These are phyloP conservation scores for Podaxis sp. DNA, from an alignment of 768 basidiomycete species.

Conservation along the genomic window DNA sequence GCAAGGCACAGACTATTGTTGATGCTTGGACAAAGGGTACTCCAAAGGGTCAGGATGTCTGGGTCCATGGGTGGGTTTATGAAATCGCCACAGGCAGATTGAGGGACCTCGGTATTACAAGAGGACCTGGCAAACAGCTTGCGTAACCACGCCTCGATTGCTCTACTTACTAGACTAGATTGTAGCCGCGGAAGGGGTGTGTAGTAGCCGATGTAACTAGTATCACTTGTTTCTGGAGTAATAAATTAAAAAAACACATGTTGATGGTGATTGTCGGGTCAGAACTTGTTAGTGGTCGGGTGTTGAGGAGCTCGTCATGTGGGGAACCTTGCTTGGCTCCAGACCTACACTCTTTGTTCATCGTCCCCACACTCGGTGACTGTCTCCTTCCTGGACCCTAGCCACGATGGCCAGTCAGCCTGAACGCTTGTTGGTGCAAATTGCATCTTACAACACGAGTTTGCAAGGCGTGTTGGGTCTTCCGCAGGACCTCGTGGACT, in stretches of 20 bases:
- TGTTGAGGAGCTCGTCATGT: not conserved
- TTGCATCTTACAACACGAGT: slow-evolving; percentile 91
- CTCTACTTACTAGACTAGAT: not conserved
- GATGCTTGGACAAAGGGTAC: slow-evolving; percentile 48
- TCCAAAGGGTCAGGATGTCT: slow-evolving; percentile 43
- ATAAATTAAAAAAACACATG: not conserved
- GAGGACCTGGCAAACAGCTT: slow-evolving; percentile 30
- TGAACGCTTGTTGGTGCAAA: slow-evolving; percentile 63
- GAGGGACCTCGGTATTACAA: slow-evolving; percentile 53
- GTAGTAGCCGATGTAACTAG: not conserved
- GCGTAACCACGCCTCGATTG: not conserved
- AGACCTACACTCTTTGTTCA: not conserved
- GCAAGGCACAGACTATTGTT: slow-evolving; percentile 42
- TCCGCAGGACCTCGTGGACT: slow-evolving; percentile 87
- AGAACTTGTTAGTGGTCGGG: too few species aligned
- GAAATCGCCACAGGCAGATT: slow-evolving; percentile 59
- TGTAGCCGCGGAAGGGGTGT: not conserved
- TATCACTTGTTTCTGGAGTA: not conserved
- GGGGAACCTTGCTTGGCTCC: not conserved
- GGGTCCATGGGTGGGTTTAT: slow-evolving; percentile 75
- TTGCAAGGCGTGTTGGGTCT: slow-evolving; percentile 73
- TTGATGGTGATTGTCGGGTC: not conserved
- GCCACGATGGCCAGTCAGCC: slow-evolving; percentile 11
- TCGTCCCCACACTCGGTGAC: not conserved
- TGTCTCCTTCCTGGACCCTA: not conserved